Evolutionary conservation across 495 filamentous ascomycete genomes (phyloP).

Genomic region (Trichoderma virens): DNA sequence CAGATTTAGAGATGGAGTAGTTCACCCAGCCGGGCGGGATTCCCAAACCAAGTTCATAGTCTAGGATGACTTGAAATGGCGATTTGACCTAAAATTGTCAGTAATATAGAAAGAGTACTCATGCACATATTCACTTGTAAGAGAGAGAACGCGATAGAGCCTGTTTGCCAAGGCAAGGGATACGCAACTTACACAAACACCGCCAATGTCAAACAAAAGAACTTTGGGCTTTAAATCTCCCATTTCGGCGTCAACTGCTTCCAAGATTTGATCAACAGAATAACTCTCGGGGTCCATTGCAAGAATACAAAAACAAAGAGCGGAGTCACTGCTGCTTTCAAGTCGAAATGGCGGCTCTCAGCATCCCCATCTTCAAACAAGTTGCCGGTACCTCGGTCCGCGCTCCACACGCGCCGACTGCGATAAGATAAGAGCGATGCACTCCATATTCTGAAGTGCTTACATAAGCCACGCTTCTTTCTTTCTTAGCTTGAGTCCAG

Average conservation of each 20-base stretch:
- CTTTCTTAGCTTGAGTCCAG: not conserved
- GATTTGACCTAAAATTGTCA: constrained; percentile 64
- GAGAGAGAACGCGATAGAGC: not conserved
- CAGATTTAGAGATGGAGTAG: constrained; percentile 68
- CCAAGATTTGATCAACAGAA: constrained; percentile 12
- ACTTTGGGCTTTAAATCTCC: constrained; percentile 53
- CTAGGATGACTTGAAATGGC: constrained; percentile 83
- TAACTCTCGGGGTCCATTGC: not conserved
- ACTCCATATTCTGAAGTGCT: not conserved
- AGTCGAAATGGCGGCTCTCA: not conserved
- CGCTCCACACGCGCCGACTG: not conserved
- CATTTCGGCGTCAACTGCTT: constrained; percentile 29
- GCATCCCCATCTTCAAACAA: not conserved
- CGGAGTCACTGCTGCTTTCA: not conserved
- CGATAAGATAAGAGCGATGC: not conserved
- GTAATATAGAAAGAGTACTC: not conserved
- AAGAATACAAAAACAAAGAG: not conserved
- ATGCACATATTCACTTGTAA: not conserved
- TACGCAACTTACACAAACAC: constrained; percentile 85
- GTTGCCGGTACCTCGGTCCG: not conserved
- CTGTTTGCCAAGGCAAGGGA: not conserved
- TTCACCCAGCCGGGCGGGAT: constrained; percentile 90
- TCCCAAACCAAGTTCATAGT: constrained; percentile 67
- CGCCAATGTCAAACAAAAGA: constrained; percentile 91
- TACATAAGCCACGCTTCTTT: not conserved